phyloP scores from a whole-genome alignment of 2,329 filamentous ascomycete genomes.

The Myriosclerotinia duriaeana region DNA sequence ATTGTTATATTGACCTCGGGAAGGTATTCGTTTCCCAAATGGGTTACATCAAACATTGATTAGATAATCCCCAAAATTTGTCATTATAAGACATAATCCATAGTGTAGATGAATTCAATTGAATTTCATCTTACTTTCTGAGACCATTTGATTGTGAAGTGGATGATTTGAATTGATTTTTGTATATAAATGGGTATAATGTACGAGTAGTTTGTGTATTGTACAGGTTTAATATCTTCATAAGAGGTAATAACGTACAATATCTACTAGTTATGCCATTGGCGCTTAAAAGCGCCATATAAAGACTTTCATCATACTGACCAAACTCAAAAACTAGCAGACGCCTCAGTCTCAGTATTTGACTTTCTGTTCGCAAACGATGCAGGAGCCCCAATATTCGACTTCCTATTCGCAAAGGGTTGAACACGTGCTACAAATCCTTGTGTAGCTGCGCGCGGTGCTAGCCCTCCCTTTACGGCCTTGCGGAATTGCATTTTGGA shows the following conservation, averaged over 20 bases:
- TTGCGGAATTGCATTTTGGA: conserved; percentile 5
- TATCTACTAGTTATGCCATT: background rate
- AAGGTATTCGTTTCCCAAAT: background rate
- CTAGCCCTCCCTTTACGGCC: background rate
- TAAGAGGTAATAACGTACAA: background rate
- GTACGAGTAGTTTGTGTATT: background rate
- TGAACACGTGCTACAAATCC: conserved; percentile 10
- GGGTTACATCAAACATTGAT: background rate
- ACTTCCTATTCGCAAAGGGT: conserved; percentile 6
- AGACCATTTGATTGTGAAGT: background rate
- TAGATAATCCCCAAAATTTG: background rate
- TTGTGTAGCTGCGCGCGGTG: conserved; percentile 7
- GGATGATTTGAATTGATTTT: background rate
- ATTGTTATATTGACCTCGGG: conserved; percentile 16
- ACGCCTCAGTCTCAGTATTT: background rate
- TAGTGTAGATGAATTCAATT: background rate
- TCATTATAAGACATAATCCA: conserved; percentile 7
- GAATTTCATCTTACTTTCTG: too few relatives aligned
- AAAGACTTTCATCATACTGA: background rate
- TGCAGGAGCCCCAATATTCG: background rate
- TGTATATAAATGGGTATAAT: background rate
- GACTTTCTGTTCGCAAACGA: conserved; percentile 16
- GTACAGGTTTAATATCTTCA: background rate
- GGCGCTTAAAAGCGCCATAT: background rate
- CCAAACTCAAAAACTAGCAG: background rate